A percentile compares a stretch with the other conserved stretches of the same genome.
phyloP scores from a whole-genome alignment of 345 rosid genomes.

The Syzygium aromaticum region DNA sequence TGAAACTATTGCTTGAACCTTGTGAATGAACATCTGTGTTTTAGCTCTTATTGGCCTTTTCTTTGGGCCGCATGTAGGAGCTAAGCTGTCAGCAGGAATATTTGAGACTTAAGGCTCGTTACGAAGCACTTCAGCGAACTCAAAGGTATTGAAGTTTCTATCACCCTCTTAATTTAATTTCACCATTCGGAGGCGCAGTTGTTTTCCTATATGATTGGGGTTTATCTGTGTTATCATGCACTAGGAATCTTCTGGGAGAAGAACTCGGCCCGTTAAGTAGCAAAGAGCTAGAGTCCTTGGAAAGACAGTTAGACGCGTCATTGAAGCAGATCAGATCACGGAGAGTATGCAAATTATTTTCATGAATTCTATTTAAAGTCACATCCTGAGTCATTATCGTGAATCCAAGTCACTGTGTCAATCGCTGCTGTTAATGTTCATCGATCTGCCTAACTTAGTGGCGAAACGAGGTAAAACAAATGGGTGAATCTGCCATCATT shows the following conservation, averaged over 20 bases:
- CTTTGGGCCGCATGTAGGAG: conserved; percentile 32
- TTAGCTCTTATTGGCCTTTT: not conserved
- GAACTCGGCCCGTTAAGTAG: conserved; percentile 82
- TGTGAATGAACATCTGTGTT: not conserved
- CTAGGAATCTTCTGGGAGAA: conserved; percentile 88
- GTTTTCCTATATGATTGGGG: not conserved
- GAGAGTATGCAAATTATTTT: conserved; percentile 29
- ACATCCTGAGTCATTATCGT: not conserved
- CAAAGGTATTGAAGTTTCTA: conserved; percentile 39
- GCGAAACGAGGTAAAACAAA: not conserved
- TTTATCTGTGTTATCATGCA: not conserved
- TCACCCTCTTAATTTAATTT: not conserved
- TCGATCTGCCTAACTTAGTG: not conserved
- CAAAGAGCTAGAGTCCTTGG: conserved; percentile 90
- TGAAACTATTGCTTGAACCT: not conserved
- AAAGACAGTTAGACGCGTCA: conserved; percentile 85
- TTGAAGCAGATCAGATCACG: conserved; percentile 87
- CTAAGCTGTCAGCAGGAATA: conserved; percentile 92
- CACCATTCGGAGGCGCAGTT: not conserved
- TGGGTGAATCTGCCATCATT: not conserved
- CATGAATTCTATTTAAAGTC: not conserved
- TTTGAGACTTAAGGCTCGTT: conserved; percentile 88
- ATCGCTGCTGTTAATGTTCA: not conserved
- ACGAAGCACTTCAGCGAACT: conserved; percentile 70
- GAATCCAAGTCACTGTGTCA: not conserved